Conservation (phyloP, 768 basidiomycete species). For the Tubosaeta sp. region DNA sequence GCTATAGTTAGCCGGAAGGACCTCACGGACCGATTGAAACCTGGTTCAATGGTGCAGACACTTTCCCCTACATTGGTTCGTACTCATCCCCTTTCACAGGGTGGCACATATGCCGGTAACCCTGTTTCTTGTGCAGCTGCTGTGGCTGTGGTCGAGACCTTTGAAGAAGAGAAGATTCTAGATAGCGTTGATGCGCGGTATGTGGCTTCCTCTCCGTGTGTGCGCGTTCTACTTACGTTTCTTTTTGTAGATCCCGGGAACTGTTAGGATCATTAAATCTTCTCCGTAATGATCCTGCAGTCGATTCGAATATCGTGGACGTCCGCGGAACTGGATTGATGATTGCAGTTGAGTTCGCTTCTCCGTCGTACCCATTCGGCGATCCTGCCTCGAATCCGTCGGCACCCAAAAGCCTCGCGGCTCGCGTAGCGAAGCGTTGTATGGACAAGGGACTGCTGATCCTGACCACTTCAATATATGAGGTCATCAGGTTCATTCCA, state of each 20-base stretch:
- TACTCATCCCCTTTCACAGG: constrained; percentile 38
- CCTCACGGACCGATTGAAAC: constrained; percentile 70
- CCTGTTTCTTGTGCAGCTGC: constrained; percentile 91
- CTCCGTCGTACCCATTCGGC: constrained; percentile 50
- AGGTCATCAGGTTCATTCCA: constrained; percentile 91
- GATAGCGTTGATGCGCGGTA: constrained; percentile 75
- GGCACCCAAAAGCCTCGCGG: constrained; percentile 55
- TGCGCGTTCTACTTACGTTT: not conserved
- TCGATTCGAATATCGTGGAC: constrained; percentile 67
- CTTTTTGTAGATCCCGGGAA: constrained; percentile 55
- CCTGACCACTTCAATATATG: constrained; percentile 85
- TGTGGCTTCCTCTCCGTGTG: constrained; percentile 6
- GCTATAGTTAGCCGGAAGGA: constrained; percentile 79
- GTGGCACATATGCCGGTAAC: constrained; percentile 91
- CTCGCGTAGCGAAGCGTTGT: constrained; percentile 71
- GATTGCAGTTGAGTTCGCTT: constrained; percentile 77
- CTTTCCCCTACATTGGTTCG: not conserved
- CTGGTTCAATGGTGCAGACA: constrained; percentile 69
- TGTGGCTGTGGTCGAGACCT: constrained; percentile 71
- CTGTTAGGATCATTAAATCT: constrained; percentile 58
- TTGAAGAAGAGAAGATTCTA: constrained; percentile 77
- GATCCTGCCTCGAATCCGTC: constrained; percentile 39
- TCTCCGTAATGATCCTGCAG: constrained; percentile 49
- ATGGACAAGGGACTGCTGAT: constrained; percentile 83
- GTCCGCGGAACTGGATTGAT: constrained; percentile 88